These are phyloP conservation scores for Alnus glutinosa DNA, from an alignment of 306 rosid species.

Conservation along the genomic window DNA sequence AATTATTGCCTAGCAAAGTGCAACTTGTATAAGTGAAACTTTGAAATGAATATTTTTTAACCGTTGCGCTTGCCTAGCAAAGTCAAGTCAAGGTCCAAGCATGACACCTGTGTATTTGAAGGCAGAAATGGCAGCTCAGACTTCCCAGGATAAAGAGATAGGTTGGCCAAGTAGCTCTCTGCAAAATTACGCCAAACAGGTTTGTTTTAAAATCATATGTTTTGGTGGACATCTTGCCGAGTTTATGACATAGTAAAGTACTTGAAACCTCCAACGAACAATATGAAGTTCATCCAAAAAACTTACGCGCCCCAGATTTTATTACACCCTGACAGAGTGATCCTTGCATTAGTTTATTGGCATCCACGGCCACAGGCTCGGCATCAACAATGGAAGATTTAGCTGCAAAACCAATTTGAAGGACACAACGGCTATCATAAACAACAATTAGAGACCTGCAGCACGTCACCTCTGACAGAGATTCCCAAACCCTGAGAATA, in stretches of 20 bases:
- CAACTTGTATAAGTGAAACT: constrained; percentile 17
- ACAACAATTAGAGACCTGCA: constrained; percentile 75
- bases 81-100: not conserved
- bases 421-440: constrained; percentile 62
- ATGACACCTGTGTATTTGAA: constrained; percentile 81
- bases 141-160: constrained; percentile 86
- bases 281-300: constrained; percentile 16
- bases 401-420: constrained; percentile 80
- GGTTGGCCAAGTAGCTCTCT: constrained; percentile 94
- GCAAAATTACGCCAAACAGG: constrained; percentile 29
- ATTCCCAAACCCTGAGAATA: constrained; percentile 80
- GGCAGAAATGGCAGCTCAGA: constrained; percentile 93
- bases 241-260: constrained; percentile 16
- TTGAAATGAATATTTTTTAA: not conserved
- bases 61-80: not conserved
- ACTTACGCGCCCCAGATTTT: constrained; percentile 89
- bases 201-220: constrained; percentile 19
- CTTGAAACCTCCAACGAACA: constrained; percentile 18
- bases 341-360: constrained; percentile 68
- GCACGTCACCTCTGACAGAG: constrained; percentile 65
- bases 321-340: constrained; percentile 61
- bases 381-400: constrained; percentile 50
- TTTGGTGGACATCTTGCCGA: constrained; percentile 13
- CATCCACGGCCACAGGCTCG: constrained; percentile 62
- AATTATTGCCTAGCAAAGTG: constrained; percentile 72